phyloP scores from a whole-genome alignment of 2,329 filamentous ascomycete genomes.

The Rachicladosporium sp. region DNA sequence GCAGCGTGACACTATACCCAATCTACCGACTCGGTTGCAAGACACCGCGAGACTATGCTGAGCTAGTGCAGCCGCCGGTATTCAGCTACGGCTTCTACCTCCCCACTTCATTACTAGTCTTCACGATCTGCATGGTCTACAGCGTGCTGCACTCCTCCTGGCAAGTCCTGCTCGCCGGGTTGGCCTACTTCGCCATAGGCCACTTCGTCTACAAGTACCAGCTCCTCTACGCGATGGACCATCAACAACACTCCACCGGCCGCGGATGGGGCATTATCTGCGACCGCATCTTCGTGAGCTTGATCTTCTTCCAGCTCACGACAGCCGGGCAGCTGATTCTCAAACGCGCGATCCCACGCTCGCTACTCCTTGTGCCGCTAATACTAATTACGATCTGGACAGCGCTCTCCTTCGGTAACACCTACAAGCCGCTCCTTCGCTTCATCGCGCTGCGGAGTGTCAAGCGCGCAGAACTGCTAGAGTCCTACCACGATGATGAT shows the following conservation, averaged over 20 bases:
- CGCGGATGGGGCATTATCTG: slow-evolving; percentile 95
- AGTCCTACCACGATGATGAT: slow-evolving; percentile 28
- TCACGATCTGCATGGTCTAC: slow-evolving; percentile 93
- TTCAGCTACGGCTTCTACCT: slow-evolving; percentile 97
- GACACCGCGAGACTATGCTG: slow-evolving; percentile 79
- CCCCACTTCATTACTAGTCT: slow-evolving; percentile 80
- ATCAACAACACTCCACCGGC: slow-evolving; percentile 86
- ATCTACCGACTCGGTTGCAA: slow-evolving; percentile 65
- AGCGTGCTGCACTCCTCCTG: slow-evolving; percentile 72
- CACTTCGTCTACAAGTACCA: slow-evolving; percentile 96
- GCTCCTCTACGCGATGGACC: slow-evolving; percentile 94
- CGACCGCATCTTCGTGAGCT: slow-evolving; percentile 73
- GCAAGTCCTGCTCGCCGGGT: slow-evolving; percentile 66
- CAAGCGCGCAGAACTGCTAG: slow-evolving; percentile 41
- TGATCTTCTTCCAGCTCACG: slow-evolving; percentile 80
- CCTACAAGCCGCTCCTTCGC: slow-evolving; percentile 77
- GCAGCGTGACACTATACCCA: slow-evolving; percentile 71
- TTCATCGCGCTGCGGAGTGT: slow-evolving; percentile 90
- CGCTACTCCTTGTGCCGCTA: slow-evolving; percentile 62
- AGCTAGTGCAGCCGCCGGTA: slow-evolving; percentile 66
- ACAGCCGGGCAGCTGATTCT: slow-evolving; percentile 79
- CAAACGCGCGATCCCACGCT: slow-evolving; percentile 58
- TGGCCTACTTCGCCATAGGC: slow-evolving; percentile 66
- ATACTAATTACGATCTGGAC: slow-evolving; percentile 82
- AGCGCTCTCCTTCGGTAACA: slow-evolving; percentile 63